Evolutionary conservation across 306 rosid species (phyloP), one percentile per base, ranked within the genome.

Genomic region (Hylodesmum podocarpum): DNA sequence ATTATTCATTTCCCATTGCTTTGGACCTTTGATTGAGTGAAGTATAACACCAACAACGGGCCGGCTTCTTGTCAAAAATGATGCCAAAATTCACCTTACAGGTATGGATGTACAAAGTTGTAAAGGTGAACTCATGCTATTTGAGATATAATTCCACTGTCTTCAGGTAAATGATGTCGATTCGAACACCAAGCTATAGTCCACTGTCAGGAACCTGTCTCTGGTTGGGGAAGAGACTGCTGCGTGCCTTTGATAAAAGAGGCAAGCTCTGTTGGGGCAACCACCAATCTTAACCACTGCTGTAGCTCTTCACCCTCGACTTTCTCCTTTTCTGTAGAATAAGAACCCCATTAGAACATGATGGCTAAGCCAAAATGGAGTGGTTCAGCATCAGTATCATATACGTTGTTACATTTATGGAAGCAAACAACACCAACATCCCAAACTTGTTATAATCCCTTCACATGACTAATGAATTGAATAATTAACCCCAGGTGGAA

Each of bases 241-340:
- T 86, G 90, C 66, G 85, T 79, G 79, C 93, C 97, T 73, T 75
- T 66, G 81, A 91, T 21, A 55, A 94, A 94, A 37, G 77, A 19
- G 14, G 87, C 75, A 78, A 94, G 86, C 82, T 94, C 98, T 47
- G 87, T 74, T 10, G 98, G 98, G 3, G 96, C 93, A 81, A 94
- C 96, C 62, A 94, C 98, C 85, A 80, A 34, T 83, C 86, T 88
- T 86, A 94, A 73, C 98, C 98, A 94, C 72, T 88, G 72, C 15
- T 90, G 96, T 66, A 94, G 87, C 84, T 94, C 98, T 70, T 90
- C 93, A 25, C 98, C 98, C 87, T 91, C 97, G 21, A 91, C 94
- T 82, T 91, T 94, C 87, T 94, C 98, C 50, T 87, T 94, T 70
- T 87, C 98, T 94, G 91, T 41, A 83, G 10, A 86, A 84, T 24